Evolutionary conservation across 1,284 basidiomycete genomes (phyloP).

Genomic region (Sanguinoderma infundibulare): DNA sequence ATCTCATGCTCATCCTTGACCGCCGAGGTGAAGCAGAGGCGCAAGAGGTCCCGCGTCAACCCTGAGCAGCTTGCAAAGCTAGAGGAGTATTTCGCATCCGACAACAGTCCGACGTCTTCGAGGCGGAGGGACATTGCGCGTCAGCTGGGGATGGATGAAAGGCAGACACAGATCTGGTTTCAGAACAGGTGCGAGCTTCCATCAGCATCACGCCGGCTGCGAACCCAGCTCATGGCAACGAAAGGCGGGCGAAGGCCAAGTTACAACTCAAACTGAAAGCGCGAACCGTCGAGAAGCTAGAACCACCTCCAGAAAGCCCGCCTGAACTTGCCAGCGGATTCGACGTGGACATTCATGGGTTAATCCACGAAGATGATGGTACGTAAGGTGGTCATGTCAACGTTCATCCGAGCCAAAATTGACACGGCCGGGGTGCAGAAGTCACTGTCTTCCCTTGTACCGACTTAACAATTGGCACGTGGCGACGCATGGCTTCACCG

Average conservation of each 20-base stretch:
- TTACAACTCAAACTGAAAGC: constrained; percentile 61
- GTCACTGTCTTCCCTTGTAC: constrained; percentile 77
- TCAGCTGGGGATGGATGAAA: constrained; percentile 79
- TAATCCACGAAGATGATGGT: constrained; percentile 72
- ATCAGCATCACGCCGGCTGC: constrained; percentile 8
- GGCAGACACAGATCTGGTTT: constrained; percentile 88
- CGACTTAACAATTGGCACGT: constrained; percentile 73
- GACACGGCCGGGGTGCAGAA: constrained; percentile 50
- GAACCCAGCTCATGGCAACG: background rate
- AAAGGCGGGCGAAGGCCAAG: constrained; percentile 82
- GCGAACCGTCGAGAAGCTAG: constrained; percentile 36
- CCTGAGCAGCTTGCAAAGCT: constrained; percentile 76
- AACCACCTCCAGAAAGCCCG: constrained; percentile 50
- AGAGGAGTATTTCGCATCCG: constrained; percentile 68
- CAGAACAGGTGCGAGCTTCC: constrained; percentile 68
- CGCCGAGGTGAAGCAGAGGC: constrained; percentile 53
- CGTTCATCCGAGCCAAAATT: background rate
- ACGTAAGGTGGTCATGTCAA: constrained; percentile 31
- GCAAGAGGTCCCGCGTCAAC: constrained; percentile 77
- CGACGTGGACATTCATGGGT: constrained; percentile 60
- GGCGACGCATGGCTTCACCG: constrained; percentile 70
- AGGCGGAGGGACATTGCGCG: constrained; percentile 75
- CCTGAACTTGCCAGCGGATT: constrained; percentile 56
- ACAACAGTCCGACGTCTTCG: constrained; percentile 72
- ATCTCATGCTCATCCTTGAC: constrained; percentile 22